phyloP scores from a whole-genome alignment of 768 basidiomycete species.

The Lactarius hatsudake region DNA sequence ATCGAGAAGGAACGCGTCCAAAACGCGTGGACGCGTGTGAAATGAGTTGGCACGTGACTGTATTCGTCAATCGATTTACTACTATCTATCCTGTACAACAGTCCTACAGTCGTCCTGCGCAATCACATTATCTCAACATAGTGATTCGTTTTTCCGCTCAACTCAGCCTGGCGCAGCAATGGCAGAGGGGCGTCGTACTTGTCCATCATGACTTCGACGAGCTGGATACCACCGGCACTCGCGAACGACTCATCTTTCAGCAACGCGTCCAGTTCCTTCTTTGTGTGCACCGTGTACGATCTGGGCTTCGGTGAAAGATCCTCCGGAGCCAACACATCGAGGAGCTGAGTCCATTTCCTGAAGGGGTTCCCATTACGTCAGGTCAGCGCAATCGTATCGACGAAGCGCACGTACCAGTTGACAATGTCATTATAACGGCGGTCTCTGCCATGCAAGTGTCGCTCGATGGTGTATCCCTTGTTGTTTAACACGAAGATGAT shows the following conservation, averaged over 20 bases:
- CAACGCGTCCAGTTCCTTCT: constrained; percentile 62
- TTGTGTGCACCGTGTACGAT: constrained; percentile 67
- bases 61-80: background rate
- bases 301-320: constrained; percentile 46
- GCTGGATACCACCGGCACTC: constrained; percentile 62
- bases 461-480: constrained; percentile 85
- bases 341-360: constrained; percentile 63
- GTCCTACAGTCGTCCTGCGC: no score
- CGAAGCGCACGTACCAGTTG: constrained; percentile 51
- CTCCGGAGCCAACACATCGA: constrained; percentile 55
- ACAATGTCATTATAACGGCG: constrained; percentile 85
- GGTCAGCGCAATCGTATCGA: background rate
- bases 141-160: constrained; percentile 50
- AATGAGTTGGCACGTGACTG: constrained; percentile 6
- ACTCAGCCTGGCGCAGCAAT: constrained; percentile 54
- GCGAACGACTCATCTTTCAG: constrained; percentile 63
- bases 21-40: background rate
- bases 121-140: constrained; percentile 33
- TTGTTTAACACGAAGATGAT: constrained; percentile 85
- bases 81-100: background rate
- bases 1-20: background rate
- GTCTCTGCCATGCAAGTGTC: constrained; percentile 63
- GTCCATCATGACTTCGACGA: constrained; percentile 80
- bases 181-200: constrained; percentile 67
- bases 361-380: background rate